Evolutionary conservation across 257 asterid genomes (phyloP).

Genomic region (Solanum appendiculatum): DNA sequence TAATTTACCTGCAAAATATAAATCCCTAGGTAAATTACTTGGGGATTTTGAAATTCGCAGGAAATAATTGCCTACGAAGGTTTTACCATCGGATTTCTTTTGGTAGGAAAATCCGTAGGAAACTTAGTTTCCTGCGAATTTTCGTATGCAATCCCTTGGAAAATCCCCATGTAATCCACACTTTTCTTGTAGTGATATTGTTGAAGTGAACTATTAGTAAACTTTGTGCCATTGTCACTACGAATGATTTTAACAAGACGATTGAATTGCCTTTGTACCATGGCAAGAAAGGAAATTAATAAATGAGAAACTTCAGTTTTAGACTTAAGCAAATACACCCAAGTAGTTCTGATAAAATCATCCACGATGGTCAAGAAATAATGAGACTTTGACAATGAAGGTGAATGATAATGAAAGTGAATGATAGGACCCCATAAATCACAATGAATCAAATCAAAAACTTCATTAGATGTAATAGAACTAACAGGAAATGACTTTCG

Average conservation of each 20-base stretch:
- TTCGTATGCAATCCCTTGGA: too few species aligned
- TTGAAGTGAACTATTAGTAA: not conserved
- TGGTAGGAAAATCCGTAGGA: too few species aligned
- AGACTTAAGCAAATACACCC: not conserved
- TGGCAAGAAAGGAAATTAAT: not conserved
- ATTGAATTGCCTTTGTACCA: not conserved
- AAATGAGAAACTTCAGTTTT: not conserved
- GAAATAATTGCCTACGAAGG: too few species aligned
- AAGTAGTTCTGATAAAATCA: not conserved
- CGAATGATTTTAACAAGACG: not conserved
- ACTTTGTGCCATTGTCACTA: not conserved
- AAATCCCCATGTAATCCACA: too few species aligned
- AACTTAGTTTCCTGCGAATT: too few species aligned
- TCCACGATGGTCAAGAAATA: not conserved
- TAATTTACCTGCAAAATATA: too few species aligned
- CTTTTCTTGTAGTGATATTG: too few species aligned
- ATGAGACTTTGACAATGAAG: not conserved
- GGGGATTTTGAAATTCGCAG: too few species aligned
- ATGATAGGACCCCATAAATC: not conserved
- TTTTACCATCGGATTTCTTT: too few species aligned
- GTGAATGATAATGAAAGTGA: not conserved
- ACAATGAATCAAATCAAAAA: not conserved
- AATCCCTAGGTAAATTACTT: too few species aligned
- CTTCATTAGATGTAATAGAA: not conserved
- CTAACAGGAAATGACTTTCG: not conserved